Evolutionary conservation across 352 stramenopile species (phyloP), one percentile per base, ranked within the genome.

Genomic region (Phytophthora sp.): DNA sequence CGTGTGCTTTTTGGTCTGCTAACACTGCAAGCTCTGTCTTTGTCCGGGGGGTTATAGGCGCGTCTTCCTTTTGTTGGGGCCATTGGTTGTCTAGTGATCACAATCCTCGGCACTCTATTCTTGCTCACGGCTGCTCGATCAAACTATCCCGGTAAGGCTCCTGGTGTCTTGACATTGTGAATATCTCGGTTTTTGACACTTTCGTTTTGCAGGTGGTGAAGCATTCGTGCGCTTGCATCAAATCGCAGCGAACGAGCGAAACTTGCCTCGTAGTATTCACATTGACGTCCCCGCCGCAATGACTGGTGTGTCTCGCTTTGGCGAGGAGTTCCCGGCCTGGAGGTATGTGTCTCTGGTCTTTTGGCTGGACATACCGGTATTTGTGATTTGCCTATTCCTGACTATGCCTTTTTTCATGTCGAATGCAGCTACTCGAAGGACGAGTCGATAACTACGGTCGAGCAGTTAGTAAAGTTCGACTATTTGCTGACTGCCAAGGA

Each of bases 241-340:
- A 41, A 21, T 88, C n/a, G 65, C 67, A 7, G 16, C 26, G 3
- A 65, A 60, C 2, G 55, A 89, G 21, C 65, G 66, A 4, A 12
- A 79, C 7, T 49, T 79, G 15, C 65, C 66, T 36, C 73, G 68
- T 7, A 78, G 49, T 15, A 83, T 98, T 33, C 88, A 99, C 61
- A 96, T 99, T 64, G 94, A 98, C 70, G 93, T 98, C 3, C 77
- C 89, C 7, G 79, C 96, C 13, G 95, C 96, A 8, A 98, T 99
- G 95, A 98, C 93, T 1, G 97, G 97, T 26, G 94, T 99, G 15
- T 95, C 85, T 31, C 82, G 87, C 38, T 96, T 96, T 58, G 86
- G 87, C n/a, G 82, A 96, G 68, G 83, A 91, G 60, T 93, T 89
- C 31, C 24, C 75, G 0, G 52, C 65, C 0, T 96, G 88, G 87